A percentile compares a stretch with the other conserved stretches of the same genome.
phyloP scores from a whole-genome alignment of 352 stramenopile genomes.

The Phytopythium ostracodes region DNA sequence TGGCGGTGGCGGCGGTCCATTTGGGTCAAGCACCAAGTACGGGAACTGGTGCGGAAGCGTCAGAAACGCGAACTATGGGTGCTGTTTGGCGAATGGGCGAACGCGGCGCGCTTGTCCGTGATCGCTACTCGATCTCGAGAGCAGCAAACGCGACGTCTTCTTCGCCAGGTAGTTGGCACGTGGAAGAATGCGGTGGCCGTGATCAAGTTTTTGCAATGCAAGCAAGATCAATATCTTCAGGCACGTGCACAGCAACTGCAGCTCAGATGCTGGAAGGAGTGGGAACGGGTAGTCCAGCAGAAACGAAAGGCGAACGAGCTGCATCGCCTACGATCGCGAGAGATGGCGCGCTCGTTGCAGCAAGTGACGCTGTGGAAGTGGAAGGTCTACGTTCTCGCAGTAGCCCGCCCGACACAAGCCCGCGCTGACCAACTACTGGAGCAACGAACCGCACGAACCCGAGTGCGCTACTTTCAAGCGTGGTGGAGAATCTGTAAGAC shows the following conservation, averaged over 20 bases:
- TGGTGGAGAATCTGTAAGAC: constrained; percentile 29
- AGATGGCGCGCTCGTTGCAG: constrained; percentile 12
- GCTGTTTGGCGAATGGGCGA: constrained; percentile 55
- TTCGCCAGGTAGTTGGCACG: constrained; percentile 22
- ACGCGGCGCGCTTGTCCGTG: constrained; percentile 45
- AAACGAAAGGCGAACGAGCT: constrained; percentile 18
- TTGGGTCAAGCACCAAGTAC: constrained; percentile 47
- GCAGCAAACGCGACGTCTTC: constrained; percentile 20
- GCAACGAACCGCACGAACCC: constrained; percentile 3
- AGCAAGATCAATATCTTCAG: constrained; percentile 3
- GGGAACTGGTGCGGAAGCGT: constrained; percentile 17
- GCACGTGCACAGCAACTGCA: background rate
- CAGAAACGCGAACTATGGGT: constrained; percentile 16
- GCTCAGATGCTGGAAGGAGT: constrained; percentile 18
- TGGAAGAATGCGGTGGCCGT: constrained; percentile 32
- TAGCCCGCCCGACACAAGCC: constrained; percentile 26
- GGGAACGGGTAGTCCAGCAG: constrained; percentile 18
- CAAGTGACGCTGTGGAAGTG: constrained; percentile 39
- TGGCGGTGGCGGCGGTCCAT: constrained; percentile 53
- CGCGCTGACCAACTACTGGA: constrained; percentile 10
- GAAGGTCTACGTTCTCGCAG: constrained; percentile 40
- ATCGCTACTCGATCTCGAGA: constrained; percentile 34
- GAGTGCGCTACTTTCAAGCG: constrained; percentile 14
- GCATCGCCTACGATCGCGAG: constrained; percentile 19
- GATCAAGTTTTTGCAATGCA: constrained; percentile 13